These are phyloP conservation scores for Monilinia fructicola DNA, from an alignment of 2,329 filamentous ascomycete genomes.

Conservation along the genomic window DNA sequence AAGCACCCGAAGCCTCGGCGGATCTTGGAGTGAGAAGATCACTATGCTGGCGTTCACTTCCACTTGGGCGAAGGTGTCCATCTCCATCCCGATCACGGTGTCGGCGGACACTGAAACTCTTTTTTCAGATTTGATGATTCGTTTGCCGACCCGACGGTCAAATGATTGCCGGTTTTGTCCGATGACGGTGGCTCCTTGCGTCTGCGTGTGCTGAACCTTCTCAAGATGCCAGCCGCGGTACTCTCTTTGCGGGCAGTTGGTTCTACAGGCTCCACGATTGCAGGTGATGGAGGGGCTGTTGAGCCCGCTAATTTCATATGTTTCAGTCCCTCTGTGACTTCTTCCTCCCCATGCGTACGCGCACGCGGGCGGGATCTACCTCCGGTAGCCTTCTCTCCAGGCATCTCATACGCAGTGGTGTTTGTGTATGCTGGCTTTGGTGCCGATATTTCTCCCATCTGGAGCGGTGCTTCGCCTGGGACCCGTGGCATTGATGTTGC, in stretches of 20 bases:
- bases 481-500: slow-evolving; percentile 56
- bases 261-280: slow-evolving; percentile 55
- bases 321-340: slow-evolving; percentile 72
- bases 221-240: slow-evolving; percentile 76
- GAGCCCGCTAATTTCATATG: slow-evolving; percentile 57
- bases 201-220: slow-evolving; percentile 86
- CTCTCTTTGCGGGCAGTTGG: slow-evolving; percentile 81
- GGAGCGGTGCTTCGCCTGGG: slow-evolving; percentile 53
- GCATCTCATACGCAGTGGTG: slow-evolving; percentile 77
- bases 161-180: slow-evolving; percentile 58
- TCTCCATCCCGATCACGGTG: slow-evolving; percentile 51
- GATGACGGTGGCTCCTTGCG: slow-evolving; percentile 59
- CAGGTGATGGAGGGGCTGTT: slow-evolving; percentile 48
- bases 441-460: slow-evolving; percentile 72
- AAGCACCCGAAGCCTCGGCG: slow-evolving; percentile 58
- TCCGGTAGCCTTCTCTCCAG: slow-evolving; percentile 82
- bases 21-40: slow-evolving; percentile 68
- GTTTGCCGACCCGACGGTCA: slow-evolving; percentile 76
- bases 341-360: slow-evolving; percentile 92
- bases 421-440: slow-evolving; percentile 91
- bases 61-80: slow-evolving; percentile 55
- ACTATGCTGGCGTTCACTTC: slow-evolving; percentile 69
- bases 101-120: slow-evolving; percentile 83
- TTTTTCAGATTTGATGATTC: slow-evolving; percentile 67
- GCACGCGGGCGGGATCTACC: slow-evolving; percentile 81